phyloP scores from a whole-genome alignment of 257 asterid genomes.

The Haberlea rhodopensis region DNA sequence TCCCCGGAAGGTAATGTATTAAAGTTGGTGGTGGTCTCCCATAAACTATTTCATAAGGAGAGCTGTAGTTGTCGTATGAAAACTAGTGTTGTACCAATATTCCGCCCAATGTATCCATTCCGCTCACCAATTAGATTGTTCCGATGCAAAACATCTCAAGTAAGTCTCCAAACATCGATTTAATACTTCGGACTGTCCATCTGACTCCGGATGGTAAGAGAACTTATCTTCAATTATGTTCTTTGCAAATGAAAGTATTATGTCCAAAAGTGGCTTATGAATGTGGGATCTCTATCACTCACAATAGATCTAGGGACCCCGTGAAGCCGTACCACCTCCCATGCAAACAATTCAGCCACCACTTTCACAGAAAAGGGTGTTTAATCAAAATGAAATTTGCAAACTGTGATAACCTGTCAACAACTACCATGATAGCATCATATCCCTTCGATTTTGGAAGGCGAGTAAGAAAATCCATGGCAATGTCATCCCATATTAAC shows the following conservation, averaged over 20 bases:
- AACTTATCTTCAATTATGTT: neutral
- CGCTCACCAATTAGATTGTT: neutral
- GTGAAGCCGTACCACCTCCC: neutral
- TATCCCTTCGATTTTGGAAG: neutral
- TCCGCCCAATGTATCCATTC: neutral
- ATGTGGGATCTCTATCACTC: no score
- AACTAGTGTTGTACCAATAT: constrained; percentile 17
- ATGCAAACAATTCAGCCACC: neutral
- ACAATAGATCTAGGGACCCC: neutral
- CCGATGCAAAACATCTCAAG: neutral
- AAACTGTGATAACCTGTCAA: neutral
- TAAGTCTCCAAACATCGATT: constrained; percentile 9
- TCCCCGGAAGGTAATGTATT: neutral
- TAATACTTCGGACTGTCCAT: neutral
- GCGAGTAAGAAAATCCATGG: constrained; percentile 3
- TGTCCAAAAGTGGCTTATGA: no score
- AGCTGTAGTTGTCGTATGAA: no score
- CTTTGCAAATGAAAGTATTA: no score
- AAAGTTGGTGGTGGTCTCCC: neutral
- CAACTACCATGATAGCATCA: neutral
- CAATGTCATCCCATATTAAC: neutral
- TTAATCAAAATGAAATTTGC: neutral
- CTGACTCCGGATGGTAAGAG: neutral
- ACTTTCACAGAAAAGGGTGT: neutral
- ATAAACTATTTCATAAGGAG: no score